These are phyloP conservation scores for Candida rishiriensis DNA, from an alignment of 805 yeast genomes.

Conservation along the genomic window DNA sequence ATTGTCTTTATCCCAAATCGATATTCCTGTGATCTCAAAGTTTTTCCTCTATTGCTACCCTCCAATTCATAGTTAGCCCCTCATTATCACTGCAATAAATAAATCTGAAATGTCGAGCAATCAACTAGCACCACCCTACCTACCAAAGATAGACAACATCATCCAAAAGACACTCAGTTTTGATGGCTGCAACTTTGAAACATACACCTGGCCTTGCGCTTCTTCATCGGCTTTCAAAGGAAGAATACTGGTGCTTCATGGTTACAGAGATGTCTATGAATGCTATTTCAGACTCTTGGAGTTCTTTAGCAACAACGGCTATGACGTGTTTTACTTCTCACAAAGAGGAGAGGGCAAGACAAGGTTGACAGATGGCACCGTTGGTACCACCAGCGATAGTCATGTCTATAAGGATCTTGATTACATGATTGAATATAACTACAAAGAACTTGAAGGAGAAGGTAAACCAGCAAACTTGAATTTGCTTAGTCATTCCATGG, in stretches of 20 bases:
- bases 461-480: constrained; percentile 36
- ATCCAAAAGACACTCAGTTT: constrained; percentile 5
- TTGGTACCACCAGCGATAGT: constrained; percentile 55
- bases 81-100: too few relatives aligned
- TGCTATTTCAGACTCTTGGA: constrained; percentile 53
- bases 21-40: too few relatives aligned
- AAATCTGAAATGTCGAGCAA: too few relatives aligned
- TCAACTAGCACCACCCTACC: constrained; percentile 6
- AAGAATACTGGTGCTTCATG: constrained; percentile 60
- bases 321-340: constrained; percentile 63
- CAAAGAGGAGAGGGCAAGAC: constrained; percentile 77
- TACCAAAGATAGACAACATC: constrained; percentile 6
- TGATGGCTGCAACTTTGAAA: constrained; percentile 20
- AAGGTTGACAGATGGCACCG: constrained; percentile 40
- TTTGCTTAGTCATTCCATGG: constrained; percentile 75
- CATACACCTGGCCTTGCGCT: constrained; percentile 16
- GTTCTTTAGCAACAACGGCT: constrained; percentile 46
- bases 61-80: too few relatives aligned
- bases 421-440: constrained; percentile 44
- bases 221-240: constrained; percentile 36
- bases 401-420: constrained; percentile 58
- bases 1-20: too few relatives aligned
- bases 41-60: too few relatives aligned
- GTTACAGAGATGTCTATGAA: constrained; percentile 58
- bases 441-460: constrained; percentile 29